A percentile compares a stretch with the other conserved stretches of the same genome.
These are phyloP conservation scores for Fraxinus latifolia DNA, from an alignment of 305 asterid genomes.

Conservation along the genomic window DNA sequence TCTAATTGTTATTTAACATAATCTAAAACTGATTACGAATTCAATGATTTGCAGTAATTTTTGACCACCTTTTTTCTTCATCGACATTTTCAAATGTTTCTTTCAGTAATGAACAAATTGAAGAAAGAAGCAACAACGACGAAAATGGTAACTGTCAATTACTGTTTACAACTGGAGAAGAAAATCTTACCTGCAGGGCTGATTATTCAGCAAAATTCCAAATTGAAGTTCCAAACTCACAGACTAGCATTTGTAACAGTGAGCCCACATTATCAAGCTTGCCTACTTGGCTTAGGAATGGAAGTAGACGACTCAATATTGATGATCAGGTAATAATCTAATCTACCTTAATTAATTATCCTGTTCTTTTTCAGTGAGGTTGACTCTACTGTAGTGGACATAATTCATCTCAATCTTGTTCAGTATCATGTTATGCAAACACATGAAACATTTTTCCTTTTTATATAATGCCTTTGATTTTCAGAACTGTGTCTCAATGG, in stretches of 20 bases:
- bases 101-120: conserved; percentile 28
- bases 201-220: not conserved
- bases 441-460: not conserved
- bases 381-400: not conserved
- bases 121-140: not conserved
- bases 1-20: not conserved
- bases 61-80: not conserved
- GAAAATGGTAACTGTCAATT: not conserved
- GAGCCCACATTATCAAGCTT: conserved; percentile 46
- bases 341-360: not conserved
- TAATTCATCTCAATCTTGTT: not conserved
- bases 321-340: conserved; percentile 48
- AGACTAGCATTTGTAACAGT: conserved; percentile 8
- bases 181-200: conserved; percentile 18
- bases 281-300: conserved; percentile 82
- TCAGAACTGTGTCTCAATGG: conserved; percentile 41
- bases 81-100: not conserved
- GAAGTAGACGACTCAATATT: conserved; percentile 40
- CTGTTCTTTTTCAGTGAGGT: not conserved
- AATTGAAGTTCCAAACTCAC: conserved; percentile 19
- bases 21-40: not conserved
- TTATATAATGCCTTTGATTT: conserved; percentile 16
- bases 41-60: not conserved
- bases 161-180: conserved; percentile 11
- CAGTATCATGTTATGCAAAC: not conserved